Conservation (phyloP, 78 protist species). For the Mantamonas sphyraenae region DNA sequence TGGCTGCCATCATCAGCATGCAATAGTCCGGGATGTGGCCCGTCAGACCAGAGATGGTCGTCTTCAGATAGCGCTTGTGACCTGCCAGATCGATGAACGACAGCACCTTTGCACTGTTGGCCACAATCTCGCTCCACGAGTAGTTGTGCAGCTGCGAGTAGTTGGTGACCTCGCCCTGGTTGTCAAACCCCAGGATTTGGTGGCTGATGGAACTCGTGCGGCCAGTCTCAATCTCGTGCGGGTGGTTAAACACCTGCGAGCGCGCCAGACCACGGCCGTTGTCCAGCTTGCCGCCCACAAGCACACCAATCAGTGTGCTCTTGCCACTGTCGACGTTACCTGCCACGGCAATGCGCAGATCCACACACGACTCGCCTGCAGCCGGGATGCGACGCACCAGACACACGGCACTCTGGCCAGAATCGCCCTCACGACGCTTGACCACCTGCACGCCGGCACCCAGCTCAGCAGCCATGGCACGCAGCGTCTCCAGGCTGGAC, state of each 20-base stretch:
- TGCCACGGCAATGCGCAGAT: slow-evolving; percentile 59
- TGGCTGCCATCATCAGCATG: slow-evolving; percentile 66
- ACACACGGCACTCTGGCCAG: slow-evolving; percentile 24
- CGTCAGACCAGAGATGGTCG: slow-evolving; percentile 91
- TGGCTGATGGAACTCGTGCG: slow-evolving; percentile 71
- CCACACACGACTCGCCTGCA: slow-evolving; percentile 33
- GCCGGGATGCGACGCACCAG: slow-evolving; percentile 40
- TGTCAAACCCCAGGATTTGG: slow-evolving; percentile 72
- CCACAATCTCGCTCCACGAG: background rate
- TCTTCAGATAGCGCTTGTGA: slow-evolving; percentile 23
- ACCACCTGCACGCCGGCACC: background rate
- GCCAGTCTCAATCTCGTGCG: slow-evolving; percentile 77
- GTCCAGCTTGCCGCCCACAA: slow-evolving; percentile 71
- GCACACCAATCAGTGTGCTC: slow-evolving; percentile 77
- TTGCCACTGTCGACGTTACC: slow-evolving; percentile 81
- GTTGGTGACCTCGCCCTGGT: slow-evolving; percentile 58
- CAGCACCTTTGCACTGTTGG: slow-evolving; percentile 28
- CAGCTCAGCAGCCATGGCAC: slow-evolving; percentile 13
- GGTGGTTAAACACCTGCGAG: slow-evolving; percentile 65
- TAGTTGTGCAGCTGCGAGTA: background rate
- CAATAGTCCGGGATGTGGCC: slow-evolving; percentile 72
- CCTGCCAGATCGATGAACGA: slow-evolving; percentile 86
- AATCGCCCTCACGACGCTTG: background rate
- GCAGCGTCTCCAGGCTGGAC: slow-evolving; percentile 32
- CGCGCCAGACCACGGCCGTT: slow-evolving; percentile 91